Base-by-base conservation (phyloP, 2,329 filamentous ascomycete species). In the Scedosporium aurantiacum region DNA sequence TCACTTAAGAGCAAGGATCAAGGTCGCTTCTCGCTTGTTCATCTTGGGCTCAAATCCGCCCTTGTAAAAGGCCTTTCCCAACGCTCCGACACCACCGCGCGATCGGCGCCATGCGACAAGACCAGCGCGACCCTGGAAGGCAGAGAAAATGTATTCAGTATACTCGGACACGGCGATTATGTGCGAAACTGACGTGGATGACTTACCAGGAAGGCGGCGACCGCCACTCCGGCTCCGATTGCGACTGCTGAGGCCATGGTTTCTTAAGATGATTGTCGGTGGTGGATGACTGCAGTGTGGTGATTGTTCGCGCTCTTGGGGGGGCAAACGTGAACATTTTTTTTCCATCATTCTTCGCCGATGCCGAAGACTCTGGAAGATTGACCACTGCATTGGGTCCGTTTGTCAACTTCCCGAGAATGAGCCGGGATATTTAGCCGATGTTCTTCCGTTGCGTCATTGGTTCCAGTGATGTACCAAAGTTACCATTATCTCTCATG, bases 1-100 rank as follows among this genome's bases (percentile, higher is more conserved):
- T 57, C 84, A 97, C 93, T 86, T 90, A 64, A 97, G 86, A 66
- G 94, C 89, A 57, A 99, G 78, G 64, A 99, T 97, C 68, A 99
- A 77, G 4, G 91, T 82, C 23, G 94, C 94, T 77, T 99, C 94
- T 73, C 88, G 86, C 73, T 88, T 85, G 73, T 86, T 97, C 93
- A 99, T 99, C 75, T 88, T 89, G 63, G 86, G 81, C 78, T 99
- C 94, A 72, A 99, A 99, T n/a, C 94, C 94, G 67, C 94, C 94
- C 76, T 97, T 99, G 82, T 97, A 97, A 72, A 91, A 99, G 50
- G 91, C 86, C 74, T 92, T 91, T 68, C 94, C 94, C 68, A 96
- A 78, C 41, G 89, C 87, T 66, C 88, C 89, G 57, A 89, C 80
- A 65, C 87, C 87, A 65, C 89, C 89, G 64, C 89, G 83, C 63